These are phyloP conservation scores for Chaetomiaceae sp. DNA, from an alignment of 2,329 filamentous ascomycete species.

Conservation along the genomic window DNA sequence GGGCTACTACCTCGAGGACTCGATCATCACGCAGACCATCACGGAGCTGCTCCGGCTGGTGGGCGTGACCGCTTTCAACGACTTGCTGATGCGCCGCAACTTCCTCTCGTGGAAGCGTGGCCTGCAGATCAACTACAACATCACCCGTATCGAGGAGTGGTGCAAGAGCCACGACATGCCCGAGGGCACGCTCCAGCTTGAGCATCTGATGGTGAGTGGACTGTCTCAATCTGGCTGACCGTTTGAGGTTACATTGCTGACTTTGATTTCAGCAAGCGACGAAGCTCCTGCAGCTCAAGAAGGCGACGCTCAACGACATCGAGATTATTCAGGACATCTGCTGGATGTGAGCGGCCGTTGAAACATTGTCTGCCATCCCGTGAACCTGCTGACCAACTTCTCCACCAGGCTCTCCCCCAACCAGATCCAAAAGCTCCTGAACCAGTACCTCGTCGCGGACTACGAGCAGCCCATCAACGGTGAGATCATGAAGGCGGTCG, in stretches of 20 bases:
- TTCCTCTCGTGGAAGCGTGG: conserved; percentile 99
- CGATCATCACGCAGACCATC: conserved; percentile 91
- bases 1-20: conserved; percentile 93
- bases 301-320: conserved; percentile 96
- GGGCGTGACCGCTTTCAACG: conserved; percentile 96
- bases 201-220: conserved; percentile 82
- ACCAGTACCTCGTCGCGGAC: conserved; percentile 96
- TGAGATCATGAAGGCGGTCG: conserved; percentile 99
- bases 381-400: conserved; percentile 7
- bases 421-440: conserved; percentile 97
- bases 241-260: conserved; percentile 23
- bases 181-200: conserved; percentile 91
- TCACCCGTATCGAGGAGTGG: conserved; percentile 98
- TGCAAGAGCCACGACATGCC: conserved; percentile 99
- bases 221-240: neutral
- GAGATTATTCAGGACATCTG: conserved; percentile 99
- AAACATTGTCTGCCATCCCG: neutral
- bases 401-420: conserved; percentile 78
- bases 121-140: conserved; percentile 99
- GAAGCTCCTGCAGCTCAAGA: conserved; percentile 96
- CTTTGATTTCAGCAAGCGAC: conserved; percentile 71
- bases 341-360: conserved; percentile 74
- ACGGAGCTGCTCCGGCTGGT: conserved; percentile 90
- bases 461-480: conserved; percentile 99
- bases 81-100: conserved; percentile 93